Percentiles rank a stretch among this genome's conserved stretches.
Evolutionary conservation across 495 filamentous ascomycete species (phyloP).

Genomic region (Daldinia loculata): DNA sequence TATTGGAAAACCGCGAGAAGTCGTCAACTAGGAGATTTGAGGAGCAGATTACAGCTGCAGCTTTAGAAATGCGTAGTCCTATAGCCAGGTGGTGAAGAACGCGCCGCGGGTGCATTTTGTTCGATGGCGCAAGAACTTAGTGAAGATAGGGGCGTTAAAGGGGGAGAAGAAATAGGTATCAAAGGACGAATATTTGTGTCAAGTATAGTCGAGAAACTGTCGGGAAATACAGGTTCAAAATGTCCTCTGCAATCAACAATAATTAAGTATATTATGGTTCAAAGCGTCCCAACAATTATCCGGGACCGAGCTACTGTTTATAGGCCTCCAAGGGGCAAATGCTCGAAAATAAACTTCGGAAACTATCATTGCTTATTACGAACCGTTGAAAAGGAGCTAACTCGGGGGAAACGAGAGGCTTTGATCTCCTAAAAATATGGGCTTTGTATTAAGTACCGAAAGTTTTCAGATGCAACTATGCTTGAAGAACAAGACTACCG

Average conservation of each 20-base stretch:
- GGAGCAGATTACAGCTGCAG: not conserved
- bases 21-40: conserved; percentile 30
- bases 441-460: not conserved
- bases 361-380: not conserved
- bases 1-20: conserved; percentile 13
- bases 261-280: not conserved
- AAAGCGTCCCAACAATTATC: not conserved
- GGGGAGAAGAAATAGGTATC: not conserved
- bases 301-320: not conserved
- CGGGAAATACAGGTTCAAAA: not conserved
- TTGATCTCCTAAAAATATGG: not conserved
- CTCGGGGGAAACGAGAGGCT: not conserved
- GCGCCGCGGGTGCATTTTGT: not conserved
- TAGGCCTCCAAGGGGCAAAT: not conserved
- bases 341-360: not conserved
- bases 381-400: not conserved
- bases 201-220: not conserved
- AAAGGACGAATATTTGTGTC: not conserved
- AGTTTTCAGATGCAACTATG: not conserved
- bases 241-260: not conserved
- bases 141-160: not conserved
- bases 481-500: not conserved
- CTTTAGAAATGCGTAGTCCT: not conserved
- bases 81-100: not conserved
- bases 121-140: not conserved